Base-by-base conservation (phyloP, 2,329 filamentous ascomycete genomes). In the Lasiodiplodia theobromae region DNA sequence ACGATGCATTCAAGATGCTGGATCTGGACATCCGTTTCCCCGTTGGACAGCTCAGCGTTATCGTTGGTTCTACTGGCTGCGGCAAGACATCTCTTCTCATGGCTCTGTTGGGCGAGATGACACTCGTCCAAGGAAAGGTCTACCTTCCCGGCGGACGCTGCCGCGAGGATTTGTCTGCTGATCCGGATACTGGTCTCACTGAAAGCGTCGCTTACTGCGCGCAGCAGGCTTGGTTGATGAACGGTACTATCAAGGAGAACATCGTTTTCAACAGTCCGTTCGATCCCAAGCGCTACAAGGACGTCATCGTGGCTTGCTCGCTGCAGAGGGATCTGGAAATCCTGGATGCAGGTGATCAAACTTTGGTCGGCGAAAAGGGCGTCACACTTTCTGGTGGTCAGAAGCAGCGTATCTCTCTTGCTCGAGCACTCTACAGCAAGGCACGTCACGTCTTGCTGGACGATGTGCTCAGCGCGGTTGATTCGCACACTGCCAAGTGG, bases 21-120 rank as follows among this genome's bases (percentile, higher is more conserved):
- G 90, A 97, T 75, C 78, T 99, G 60, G 84, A 97, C 72, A 80
- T 98, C 66, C 88, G 92, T 70, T 99, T 99, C 80, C 85, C 88
- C 68, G 87, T 97, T 68, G 94, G 93, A 69, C 89, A 94, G 74
- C 87, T 99, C 70, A 99, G 97, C 76, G 90, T 99, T 62, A 92
- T 99, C 74, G 92, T 94, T 49, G 96, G 96, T 1, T 91, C 95
- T 2, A 99, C 96, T 3, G 96, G 96, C 16, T 96, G 92, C 65
- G 96, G 96, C 72, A 99, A 99, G 84, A 97, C 95, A 0, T 98
- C 95, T 0, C 84, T 99, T 75, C 85, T 99, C 23, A 97, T 99
- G 95, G 96, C 94, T 34, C 84, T 99, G 31, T 87, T 99, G 2
- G 96, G 96, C 70, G 96, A 99, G 82, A 99, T 99, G 96, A 96